Evolutionary conservation across 164 flowering plant species (phyloP).

Genomic region (Stephania yunnanensis): DNA sequence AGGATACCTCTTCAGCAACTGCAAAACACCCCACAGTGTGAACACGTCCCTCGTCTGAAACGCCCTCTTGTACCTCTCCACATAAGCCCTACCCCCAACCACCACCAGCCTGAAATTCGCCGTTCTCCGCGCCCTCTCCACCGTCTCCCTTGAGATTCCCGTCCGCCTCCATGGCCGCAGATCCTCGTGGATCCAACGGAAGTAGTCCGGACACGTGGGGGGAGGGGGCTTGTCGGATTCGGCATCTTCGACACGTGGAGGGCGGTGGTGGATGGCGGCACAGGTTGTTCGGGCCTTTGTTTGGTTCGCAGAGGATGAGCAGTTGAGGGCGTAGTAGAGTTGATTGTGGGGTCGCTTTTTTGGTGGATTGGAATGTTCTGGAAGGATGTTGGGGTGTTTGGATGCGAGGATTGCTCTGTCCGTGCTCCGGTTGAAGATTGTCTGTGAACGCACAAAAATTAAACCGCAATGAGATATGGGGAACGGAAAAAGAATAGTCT

Average conservation of each 20-base stretch:
- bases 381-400: too few relatives aligned
- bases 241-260: not conserved
- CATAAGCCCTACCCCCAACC: conserved; percentile 29
- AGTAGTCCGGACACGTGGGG: conserved; percentile 37
- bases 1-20: conserved; percentile 40
- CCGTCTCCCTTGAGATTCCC: conserved; percentile 41
- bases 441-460: too few relatives aligned
- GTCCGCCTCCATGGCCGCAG: conserved; percentile 35
- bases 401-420: too few relatives aligned
- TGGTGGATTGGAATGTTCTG: too few relatives aligned
- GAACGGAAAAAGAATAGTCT: too few relatives aligned
- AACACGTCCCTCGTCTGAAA: conserved; percentile 38
- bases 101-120: conserved; percentile 35
- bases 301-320: too few relatives aligned
- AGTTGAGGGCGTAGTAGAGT: too few relatives aligned
- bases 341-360: too few relatives aligned
- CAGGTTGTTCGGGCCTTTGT: too few relatives aligned
- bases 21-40: conserved; percentile 53
- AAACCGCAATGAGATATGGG: too few relatives aligned
- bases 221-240: not conserved
- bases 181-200: conserved; percentile 57
- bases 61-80: conserved; percentile 23
- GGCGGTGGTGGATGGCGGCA: too few relatives aligned
- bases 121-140: conserved; percentile 21
- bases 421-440: too few relatives aligned